Percentiles rank a stretch among this genome's conserved stretches.
Conservation (phyloP, 2,329 filamentous ascomycete genomes). For the Domatiomyces globalis region DNA sequence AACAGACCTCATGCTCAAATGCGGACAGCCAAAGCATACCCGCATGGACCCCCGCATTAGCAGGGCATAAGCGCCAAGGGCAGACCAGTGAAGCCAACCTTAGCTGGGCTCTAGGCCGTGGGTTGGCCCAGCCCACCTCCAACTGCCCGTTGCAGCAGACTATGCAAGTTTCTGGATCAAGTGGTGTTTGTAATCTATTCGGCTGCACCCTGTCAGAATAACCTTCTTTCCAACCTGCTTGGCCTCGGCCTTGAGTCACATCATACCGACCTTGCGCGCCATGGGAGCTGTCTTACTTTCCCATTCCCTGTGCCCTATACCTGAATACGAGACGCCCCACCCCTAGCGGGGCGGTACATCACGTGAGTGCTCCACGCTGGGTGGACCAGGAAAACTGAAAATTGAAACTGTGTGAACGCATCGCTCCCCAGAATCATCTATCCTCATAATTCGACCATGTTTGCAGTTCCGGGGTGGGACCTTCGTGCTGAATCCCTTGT, state of each 20-base stretch:
- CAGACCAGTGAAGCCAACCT: too few species aligned
- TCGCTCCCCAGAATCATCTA: not conserved
- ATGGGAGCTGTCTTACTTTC: not conserved
- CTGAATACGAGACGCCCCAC: not conserved
- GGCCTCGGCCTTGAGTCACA: not conserved
- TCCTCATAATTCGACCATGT: constrained; percentile 41
- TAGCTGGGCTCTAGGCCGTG: too few species aligned
- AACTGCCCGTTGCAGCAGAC: too few species aligned
- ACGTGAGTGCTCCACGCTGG: not conserved
- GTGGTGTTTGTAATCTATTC: too few species aligned
- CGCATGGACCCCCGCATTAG: too few species aligned
- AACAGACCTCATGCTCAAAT: too few species aligned
- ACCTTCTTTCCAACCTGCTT: not conserved
- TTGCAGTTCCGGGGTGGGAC: constrained; percentile 87
- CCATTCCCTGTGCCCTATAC: not conserved
- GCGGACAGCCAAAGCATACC: too few species aligned
- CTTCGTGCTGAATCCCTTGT: constrained; percentile 36
- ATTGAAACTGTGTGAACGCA: not conserved
- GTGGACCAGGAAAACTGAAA: not conserved
- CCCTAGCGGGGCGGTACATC: not conserved
- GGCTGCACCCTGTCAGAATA: too few species aligned
- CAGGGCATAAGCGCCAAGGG: too few species aligned
- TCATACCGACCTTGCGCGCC: not conserved
- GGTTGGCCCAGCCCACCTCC: too few species aligned
- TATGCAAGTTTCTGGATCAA: too few species aligned